Conservation (phyloP, 495 filamentous ascomycete species). For the Bryoglossum gracile region DNA sequence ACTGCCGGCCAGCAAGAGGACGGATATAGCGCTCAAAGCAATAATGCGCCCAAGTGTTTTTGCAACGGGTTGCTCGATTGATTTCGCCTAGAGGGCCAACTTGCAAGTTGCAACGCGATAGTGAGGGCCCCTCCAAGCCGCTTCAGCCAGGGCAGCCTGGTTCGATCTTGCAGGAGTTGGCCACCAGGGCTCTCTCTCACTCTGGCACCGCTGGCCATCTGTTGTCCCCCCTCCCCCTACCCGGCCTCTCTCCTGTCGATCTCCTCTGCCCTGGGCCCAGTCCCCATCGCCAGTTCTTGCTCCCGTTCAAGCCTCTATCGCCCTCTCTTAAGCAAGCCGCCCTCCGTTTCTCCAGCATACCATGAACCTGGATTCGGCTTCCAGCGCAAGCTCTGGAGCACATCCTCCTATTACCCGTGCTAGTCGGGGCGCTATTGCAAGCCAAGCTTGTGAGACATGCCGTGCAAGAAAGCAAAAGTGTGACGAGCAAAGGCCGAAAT, state of each 20-base stretch:
- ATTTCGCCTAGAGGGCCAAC: neutral
- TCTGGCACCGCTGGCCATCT: neutral
- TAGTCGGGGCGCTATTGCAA: constrained; percentile 42
- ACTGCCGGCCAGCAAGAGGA: neutral
- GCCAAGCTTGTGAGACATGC: constrained; percentile 75
- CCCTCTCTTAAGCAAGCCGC: neutral
- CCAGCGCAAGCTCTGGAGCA: constrained; percentile 22
- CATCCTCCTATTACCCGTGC: constrained; percentile 32
- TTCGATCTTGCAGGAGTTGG: neutral
- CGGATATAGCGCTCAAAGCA: neutral
- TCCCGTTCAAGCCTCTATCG: neutral
- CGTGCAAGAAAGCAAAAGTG: constrained; percentile 82
- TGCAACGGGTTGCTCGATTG: neutral
- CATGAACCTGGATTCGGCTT: constrained; percentile 19
- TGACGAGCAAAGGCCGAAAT: constrained; percentile 79
- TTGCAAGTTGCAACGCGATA: neutral
- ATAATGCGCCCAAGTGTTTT: neutral
- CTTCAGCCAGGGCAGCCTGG: neutral
- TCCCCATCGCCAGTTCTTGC: too few species aligned
- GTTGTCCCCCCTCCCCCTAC: neutral
- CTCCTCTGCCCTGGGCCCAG: neutral
- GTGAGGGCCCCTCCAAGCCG: neutral
- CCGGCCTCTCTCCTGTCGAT: neutral
- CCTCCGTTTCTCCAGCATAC: neutral
- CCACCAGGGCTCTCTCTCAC: neutral